phyloP scores from a whole-genome alignment of 345 rosid species.

The Zanthoxylum bungeanum region DNA sequence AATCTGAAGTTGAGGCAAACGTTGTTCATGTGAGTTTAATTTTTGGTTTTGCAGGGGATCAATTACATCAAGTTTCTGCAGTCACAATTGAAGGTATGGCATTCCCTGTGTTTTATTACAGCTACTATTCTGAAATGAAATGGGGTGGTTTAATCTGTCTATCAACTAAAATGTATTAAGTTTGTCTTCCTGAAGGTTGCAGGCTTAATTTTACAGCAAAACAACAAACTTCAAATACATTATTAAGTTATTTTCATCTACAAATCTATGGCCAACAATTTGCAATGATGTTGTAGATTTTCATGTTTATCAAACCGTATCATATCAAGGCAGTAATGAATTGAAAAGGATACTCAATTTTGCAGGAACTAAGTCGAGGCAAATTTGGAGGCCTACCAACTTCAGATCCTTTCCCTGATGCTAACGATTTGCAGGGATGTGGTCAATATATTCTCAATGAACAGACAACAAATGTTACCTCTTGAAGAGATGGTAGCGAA shows the following conservation, averaged over 20 bases:
- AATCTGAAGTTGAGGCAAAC: no score
- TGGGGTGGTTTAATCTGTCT: no score
- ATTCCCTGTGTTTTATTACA: background rate
- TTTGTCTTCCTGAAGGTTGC: no score
- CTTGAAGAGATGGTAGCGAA: slow-evolving; percentile 51
- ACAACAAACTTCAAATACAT: background rate
- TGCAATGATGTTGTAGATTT: background rate
- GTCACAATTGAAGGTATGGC: slow-evolving; percentile 50
- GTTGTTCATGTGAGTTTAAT: no score
- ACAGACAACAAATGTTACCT: slow-evolving; percentile 36
- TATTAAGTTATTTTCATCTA: background rate
- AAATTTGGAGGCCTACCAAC: slow-evolving; percentile 41
- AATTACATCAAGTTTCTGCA: slow-evolving; percentile 58
- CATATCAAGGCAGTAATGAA: background rate
- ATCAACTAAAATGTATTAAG: no score
- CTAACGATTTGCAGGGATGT: slow-evolving; percentile 40
- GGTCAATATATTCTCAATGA: slow-evolving; percentile 45
- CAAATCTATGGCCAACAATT: background rate
- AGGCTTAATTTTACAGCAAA: no score
- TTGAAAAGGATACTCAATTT: slow-evolving; percentile 9
- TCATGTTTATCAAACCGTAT: background rate
- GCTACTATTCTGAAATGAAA: no score
- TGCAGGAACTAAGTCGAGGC: slow-evolving; percentile 59
- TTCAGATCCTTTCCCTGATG: slow-evolving; percentile 28
- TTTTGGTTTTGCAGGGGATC: slow-evolving; percentile 32